These are phyloP conservation scores for Cyberlindnera xishuangbannaensis DNA, from an alignment of 805 yeast genomes.

Conservation along the genomic window DNA sequence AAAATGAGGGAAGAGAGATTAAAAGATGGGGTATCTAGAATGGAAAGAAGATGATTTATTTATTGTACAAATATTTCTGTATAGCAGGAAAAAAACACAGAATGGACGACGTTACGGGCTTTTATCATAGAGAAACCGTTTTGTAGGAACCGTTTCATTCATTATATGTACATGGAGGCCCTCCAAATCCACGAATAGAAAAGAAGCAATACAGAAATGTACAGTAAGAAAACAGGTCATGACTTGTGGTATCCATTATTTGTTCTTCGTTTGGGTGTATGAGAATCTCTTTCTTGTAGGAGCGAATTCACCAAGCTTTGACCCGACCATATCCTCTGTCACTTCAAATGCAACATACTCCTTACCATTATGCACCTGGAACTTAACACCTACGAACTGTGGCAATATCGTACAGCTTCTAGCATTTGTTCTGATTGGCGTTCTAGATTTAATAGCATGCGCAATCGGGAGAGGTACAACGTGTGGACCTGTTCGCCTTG, in stretches of 20 bases:
- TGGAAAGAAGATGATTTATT: constrained; percentile 15
- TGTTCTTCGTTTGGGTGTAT: constrained; percentile 72
- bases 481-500: constrained; percentile 56
- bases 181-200: too few species aligned
- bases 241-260: too few species aligned
- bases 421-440: constrained; percentile 94
- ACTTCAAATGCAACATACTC: constrained; percentile 85
- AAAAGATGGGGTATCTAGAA: constrained; percentile 32
- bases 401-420: constrained; percentile 93
- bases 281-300: constrained; percentile 86
- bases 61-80: too few species aligned
- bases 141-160: too few species aligned
- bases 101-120: too few species aligned
- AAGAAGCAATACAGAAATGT: too few species aligned
- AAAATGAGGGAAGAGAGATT: constrained; percentile 67
- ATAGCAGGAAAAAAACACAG: too few species aligned
- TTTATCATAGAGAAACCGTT: too few species aligned
- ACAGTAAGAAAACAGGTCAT: neutral
- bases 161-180: too few species aligned
- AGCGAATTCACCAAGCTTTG: constrained; percentile 91
- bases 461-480: constrained; percentile 93
- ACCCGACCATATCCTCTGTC: constrained; percentile 95
- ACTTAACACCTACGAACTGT: constrained; percentile 89
- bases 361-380: constrained; percentile 94
- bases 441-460: constrained; percentile 71